Evolutionary conservation across 768 basidiomycete species (phyloP), one percentile per base, ranked within the genome.

Genomic region (Xanthoconium purpureum): DNA sequence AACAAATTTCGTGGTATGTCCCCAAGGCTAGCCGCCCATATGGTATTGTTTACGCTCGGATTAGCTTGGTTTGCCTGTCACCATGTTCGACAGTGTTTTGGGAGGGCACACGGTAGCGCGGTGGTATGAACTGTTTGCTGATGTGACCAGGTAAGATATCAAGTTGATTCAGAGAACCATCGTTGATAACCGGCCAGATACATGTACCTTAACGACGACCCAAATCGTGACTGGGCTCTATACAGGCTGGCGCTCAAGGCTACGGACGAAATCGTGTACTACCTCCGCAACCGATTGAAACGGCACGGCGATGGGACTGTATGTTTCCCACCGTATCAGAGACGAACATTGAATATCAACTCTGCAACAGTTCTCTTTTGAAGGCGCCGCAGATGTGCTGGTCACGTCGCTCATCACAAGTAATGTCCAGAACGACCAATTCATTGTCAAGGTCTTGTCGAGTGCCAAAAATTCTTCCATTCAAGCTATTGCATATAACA

Each of bases 1-100:
- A 30, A 78, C 79, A 11, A 74, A 80, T 33, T 66, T 80, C 51
- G 71, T 88, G 55, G 88, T 88, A 57, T 60, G 85, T 59, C 10
- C 10, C 15, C n/a, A 29, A 15, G 35, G 7, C 17, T 36, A 37
- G 43, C 20, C 5, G 2, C 30, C 13, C 35, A 14, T n/a, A 33
- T 38, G 9, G 13, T 42, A 36, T 47, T 14, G 28, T 40, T 53
- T 43, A 46, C 33, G 8, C 10, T 52, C 49, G 24, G 24, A 33
- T 14, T 35, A 52, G 60, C 44, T 63, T 55, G 58, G 62, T 58
- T 71, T 86, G 46, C 69, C 71, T 42, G 36, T 73, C 32, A 67
- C 65, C 32, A 74, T 47, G 59, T 75, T 74, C 8, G 65, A 68
- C 33, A 57, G 62, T 59, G 47, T 74, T 67, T 71, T 71, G 49